Percentiles rank a stretch among this genome's conserved stretches.
These are phyloP conservation scores for Periconia sp. DNA, from an alignment of 2,329 filamentous ascomycete genomes.

Conservation along the genomic window DNA sequence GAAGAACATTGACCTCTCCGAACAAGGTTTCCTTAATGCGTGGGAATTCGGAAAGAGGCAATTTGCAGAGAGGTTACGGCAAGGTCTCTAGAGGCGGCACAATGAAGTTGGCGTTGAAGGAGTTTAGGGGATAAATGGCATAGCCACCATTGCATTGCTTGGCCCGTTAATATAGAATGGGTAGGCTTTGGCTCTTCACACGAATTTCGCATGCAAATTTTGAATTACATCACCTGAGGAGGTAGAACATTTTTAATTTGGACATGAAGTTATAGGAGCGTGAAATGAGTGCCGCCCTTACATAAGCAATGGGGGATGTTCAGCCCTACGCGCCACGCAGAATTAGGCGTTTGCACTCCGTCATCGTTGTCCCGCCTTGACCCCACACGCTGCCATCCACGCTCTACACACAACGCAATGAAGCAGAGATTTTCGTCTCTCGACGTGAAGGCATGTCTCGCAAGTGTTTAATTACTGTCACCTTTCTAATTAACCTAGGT, in stretches of 20 bases:
- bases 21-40: conserved; percentile 92
- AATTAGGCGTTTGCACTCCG: conserved; percentile 28
- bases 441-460: conserved; percentile 68
- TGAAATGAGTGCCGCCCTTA: conserved; percentile 7
- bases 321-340: conserved; percentile 27
- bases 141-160: conserved; percentile 18
- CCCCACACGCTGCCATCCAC: conserved; percentile 23
- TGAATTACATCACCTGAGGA: too few species aligned
- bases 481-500: conserved; percentile 63
- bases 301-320: conserved; percentile 21
- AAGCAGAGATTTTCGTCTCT: conserved; percentile 82
- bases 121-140: conserved; percentile 27
- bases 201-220: not conserved
- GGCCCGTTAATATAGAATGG: conserved; percentile 3
- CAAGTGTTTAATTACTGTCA: too few species aligned
- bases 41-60: conserved; percentile 94
- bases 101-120: conserved; percentile 39
- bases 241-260: too few species aligned
- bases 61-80: conserved; percentile 86
- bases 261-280: too few species aligned
- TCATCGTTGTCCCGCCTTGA: conserved; percentile 37
- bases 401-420: conserved; percentile 58
- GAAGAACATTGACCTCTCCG: conserved; percentile 92
- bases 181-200: conserved; percentile 9
- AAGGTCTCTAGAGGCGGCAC: conserved; percentile 58